phyloP scores from a whole-genome alignment of 805 yeast species.

The Tetrapisispora fleetii region DNA sequence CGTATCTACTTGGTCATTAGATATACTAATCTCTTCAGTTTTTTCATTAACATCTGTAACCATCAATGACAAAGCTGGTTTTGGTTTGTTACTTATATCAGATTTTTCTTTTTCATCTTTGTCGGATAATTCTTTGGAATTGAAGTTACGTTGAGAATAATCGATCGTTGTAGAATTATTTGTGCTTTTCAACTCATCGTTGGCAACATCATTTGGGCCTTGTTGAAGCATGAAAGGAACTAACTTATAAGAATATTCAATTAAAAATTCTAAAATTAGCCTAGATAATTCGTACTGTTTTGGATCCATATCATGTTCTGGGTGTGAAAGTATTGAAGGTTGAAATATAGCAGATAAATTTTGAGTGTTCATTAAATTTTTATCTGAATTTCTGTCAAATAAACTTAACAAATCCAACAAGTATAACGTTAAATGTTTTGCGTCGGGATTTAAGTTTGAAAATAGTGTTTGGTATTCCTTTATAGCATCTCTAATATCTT shows the following conservation, averaged over 20 bases:
- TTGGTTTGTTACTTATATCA: background rate
- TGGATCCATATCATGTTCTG: constrained; percentile 80
- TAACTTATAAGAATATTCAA: constrained; percentile 70
- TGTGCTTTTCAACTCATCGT: background rate
- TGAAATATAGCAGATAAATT: constrained; percentile 93
- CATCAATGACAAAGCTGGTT: background rate
- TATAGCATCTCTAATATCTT: constrained; percentile 57
- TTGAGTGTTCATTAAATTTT: constrained; percentile 80
- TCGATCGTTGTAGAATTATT: background rate
- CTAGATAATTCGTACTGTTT: constrained; percentile 80
- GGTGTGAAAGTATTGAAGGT: constrained; percentile 85
- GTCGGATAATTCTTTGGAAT: background rate
- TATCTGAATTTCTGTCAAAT: constrained; percentile 62
- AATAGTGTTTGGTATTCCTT: constrained; percentile 60
- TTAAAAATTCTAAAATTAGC: constrained; percentile 73
- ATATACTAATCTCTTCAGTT: background rate
- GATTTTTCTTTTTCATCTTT: background rate
- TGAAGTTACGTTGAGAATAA: background rate
- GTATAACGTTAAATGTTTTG: constrained; percentile 73
- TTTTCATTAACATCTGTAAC: background rate
- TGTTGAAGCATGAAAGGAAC: constrained; percentile 44
- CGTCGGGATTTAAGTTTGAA: constrained; percentile 55
- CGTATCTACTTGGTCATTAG: no score
- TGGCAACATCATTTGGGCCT: background rate
- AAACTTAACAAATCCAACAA: constrained; percentile 75